Evolutionary conservation across 495 filamentous ascomycete genomes (phyloP), one percentile per base, ranked within the genome.

Genomic region (Penicillium canescens): DNA sequence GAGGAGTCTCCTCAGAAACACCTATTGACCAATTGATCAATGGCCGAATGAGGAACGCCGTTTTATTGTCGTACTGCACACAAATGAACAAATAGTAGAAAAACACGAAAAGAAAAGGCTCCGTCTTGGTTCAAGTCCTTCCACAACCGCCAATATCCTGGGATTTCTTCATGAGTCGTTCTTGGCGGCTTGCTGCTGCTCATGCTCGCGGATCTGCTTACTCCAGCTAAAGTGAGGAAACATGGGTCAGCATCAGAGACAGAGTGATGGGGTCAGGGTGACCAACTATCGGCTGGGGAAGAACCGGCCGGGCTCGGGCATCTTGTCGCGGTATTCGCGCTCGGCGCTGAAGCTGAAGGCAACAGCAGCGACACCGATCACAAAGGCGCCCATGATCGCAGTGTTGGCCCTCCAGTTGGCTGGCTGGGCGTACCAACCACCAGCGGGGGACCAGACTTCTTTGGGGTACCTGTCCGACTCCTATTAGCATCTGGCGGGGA

Each of bases 381-480:
- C 81, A 44, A 87, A 83, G 2, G 76, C 77, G 45, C 81, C 78
- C 76, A 91, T 85, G 51, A 96, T 78, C n/a, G 89, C 90, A 8
- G 94, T 98, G 76, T 98, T 98, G 36, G 76, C 68, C 72, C 87
- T 95, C 95, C 95, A 98, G 80, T 98, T 98, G 57, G 78, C 77
- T 9, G 94, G 94, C 69, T 91, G 93, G 28, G 86, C 75, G 74
- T 98, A 98, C 94, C 95, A 98, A 65, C 94, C 94, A 78, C 94
- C 94, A 52, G 94, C 81, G 54, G 94, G 94, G 65, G 94, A 98
- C 94, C 94, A 98, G 78, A 98, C 89, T 79, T 98, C 92, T 79
- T 96, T 96, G 67, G 94, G 94, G 74, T 96, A 97, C 67, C 93
- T 98, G 64, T 26, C 56, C 33, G 48, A 42, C 43, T 45, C 55